Base-by-base conservation (phyloP, 2,329 filamentous ascomycete species). In the Fusarium sp. region DNA sequence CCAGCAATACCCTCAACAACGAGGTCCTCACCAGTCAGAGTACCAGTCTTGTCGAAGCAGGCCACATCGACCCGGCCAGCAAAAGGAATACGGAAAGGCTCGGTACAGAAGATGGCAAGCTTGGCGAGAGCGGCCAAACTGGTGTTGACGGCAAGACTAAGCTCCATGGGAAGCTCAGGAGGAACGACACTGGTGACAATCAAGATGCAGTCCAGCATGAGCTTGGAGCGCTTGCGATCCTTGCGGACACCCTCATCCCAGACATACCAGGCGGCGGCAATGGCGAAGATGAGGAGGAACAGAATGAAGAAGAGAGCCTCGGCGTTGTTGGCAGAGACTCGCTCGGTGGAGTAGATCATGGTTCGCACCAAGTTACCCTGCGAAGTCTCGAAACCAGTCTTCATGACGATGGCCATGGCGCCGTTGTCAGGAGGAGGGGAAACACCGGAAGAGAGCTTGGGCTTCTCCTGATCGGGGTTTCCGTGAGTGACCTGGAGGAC, bases 311-410 rank as follows among this genome's bases (percentile, higher is more conserved):
- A 89, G n/a, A 99, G 86, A 2, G 97, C 97, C 84, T 99, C 97
- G 52, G 92, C 92, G 80, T 99, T 98, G 86, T 98, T 98, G 78
- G 97, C 97, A n/a, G 96, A 98, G 27, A 99, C 96, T 75, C 96
- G 95, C 84, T 99, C 97, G 2, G 97, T 99, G 2, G 97, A 98
- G 86, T 98, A 99, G 80, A 99, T 99, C 97, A 99, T 99, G 77
- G 97, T 99, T 72, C 97, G 94, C 70, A 99, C 97, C 69, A 99
- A 90, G 83, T 95, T 98, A 73, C 97, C 97, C 85, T 99, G 97
- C 66, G 96, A 98, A 13, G 97, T 99, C 85, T 99, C 97, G 80
- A 99, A 99, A 14, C 97, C 97, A 63, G 97, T 99, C 89, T 98
- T 98, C 80, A 95, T 93, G 54, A 99, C 95, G 73, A 99, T 90